Conservation (phyloP, 2,329 filamentous ascomycete species). For the Westerdykella ornata region DNA sequence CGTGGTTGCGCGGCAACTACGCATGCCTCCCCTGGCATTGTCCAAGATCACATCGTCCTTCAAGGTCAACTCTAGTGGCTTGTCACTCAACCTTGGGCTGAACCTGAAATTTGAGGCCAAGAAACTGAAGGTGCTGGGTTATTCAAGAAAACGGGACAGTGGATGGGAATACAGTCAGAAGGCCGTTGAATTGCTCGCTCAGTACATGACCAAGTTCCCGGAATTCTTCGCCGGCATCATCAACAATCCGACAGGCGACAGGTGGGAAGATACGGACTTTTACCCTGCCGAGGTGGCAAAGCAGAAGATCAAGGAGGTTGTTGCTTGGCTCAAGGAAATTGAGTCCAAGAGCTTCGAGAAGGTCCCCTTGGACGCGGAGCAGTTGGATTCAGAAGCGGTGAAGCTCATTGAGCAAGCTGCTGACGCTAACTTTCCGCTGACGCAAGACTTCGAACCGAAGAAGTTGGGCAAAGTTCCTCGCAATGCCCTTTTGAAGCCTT, state of each 20-base stretch:
- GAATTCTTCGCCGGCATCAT: constrained; percentile 91
- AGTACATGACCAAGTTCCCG: constrained; percentile 91
- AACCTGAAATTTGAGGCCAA: constrained; percentile 96
- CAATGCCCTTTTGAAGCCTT: constrained; percentile 82
- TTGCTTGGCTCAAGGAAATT: constrained; percentile 82
- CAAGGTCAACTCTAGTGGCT: constrained; percentile 71
- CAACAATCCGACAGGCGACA: constrained; percentile 75
- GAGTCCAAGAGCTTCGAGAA: constrained; percentile 89
- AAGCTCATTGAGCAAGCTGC: constrained; percentile 70
- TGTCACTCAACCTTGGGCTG: constrained; percentile 82
- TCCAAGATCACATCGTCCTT: constrained; percentile 97
- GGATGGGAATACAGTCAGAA: constrained; percentile 95
- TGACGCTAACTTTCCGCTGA: constrained; percentile 44
- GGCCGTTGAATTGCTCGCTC: constrained; percentile 69
- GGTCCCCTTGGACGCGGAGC: constrained; percentile 93
- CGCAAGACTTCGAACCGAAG: constrained; percentile 49
- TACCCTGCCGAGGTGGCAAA: constrained; percentile 69
- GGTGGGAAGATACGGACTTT: constrained; percentile 77
- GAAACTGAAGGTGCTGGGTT: constrained; percentile 92
- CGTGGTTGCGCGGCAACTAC: constrained; percentile 74
- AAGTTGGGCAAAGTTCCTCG: constrained; percentile 76
- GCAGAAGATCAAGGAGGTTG: constrained; percentile 84
- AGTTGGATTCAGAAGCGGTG: constrained; percentile 87
- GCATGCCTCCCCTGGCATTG: constrained; percentile 76
- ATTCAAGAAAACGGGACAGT: constrained; percentile 75